Evolutionary conservation across 257 asterid species (phyloP), one percentile per base, ranked within the genome.

Genomic region (Cynanchum wilfordii): DNA sequence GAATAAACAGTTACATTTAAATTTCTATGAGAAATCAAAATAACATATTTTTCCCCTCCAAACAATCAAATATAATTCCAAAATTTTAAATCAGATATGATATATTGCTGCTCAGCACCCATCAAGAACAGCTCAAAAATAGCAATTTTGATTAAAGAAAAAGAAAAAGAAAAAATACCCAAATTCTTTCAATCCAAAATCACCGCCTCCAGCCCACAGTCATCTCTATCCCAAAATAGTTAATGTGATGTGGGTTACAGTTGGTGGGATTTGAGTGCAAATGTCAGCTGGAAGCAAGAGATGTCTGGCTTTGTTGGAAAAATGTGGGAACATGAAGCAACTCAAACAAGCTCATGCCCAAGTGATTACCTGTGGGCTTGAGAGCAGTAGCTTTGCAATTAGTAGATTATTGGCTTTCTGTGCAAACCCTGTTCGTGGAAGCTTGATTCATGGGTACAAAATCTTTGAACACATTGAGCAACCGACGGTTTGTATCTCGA

Each of bases 321-420:
- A 72, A 80, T 88, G 95, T 54, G 76, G 52, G 70, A 88, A 78
- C 68, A 73, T 85, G 74, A 78, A 40, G 42, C 88, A 88, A 55
- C 76, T 87, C 10, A 81, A 76, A 76, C 87, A 81, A 80, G 82
- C 84, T 73, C 91, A 90, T 57, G 90, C 80, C 29, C 78, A 80
- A 76, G 77, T 83, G 10, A 27, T 88, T 80, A 82, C 93, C 8
- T 79, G 77, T 58, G 92, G 95, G 66, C 86, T 90, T 65, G 86
- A 64, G 24, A 59, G 63, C 75, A 90, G 80, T 54, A 80, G 69
- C 79, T 90, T 82, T 78, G 95, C 96, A 19, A 84, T 87, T n/a
- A 90, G 96, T 85, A 81, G 95, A 25, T 76, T 87, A 75, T 73
- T 90, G 71, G 92, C 92, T 49, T 90, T 90, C 82, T 90, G 93